Percentiles rank a stretch among this genome's conserved stretches.
phyloP scores from a whole-genome alignment of 768 basidiomycete species.

The Lactarius vividus region DNA sequence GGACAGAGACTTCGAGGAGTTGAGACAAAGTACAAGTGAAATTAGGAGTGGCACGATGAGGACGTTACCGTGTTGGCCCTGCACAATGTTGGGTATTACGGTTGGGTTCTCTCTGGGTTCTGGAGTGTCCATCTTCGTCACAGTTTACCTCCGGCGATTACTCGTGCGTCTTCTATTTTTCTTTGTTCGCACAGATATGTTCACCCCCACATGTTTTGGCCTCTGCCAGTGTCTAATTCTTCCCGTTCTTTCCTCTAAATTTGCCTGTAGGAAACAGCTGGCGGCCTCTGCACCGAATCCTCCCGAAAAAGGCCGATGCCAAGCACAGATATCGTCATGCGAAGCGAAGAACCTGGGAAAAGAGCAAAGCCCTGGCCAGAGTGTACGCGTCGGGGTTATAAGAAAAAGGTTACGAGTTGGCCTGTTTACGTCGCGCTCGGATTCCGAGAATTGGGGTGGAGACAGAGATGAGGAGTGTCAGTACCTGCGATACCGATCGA shows the following conservation, averaged over 20 bases:
- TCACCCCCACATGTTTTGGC: not conserved
- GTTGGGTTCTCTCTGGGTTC: not conserved
- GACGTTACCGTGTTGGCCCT: too few relatives aligned
- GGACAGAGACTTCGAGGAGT: slow-evolving; percentile 22
- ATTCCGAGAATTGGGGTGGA: not conserved
- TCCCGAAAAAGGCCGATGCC: not conserved
- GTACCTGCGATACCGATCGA: not conserved
- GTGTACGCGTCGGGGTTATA: not conserved
- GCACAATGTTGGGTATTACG: too few relatives aligned
- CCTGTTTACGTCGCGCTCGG: not conserved
- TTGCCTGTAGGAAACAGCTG: not conserved
- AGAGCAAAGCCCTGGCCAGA: not conserved
- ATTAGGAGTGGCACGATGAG: slow-evolving; percentile 14
- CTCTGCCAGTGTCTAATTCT: not conserved
- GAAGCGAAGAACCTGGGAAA: not conserved
- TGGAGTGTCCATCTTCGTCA: not conserved
- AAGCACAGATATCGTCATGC: not conserved
- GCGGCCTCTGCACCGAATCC: not conserved
- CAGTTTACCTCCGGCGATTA: not conserved
- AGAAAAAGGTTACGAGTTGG: not conserved
- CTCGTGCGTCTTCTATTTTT: not conserved
- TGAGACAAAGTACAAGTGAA: slow-evolving; percentile 22
- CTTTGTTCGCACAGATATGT: not conserved
- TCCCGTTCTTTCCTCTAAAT: not conserved
- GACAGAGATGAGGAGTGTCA: not conserved